Evolutionary conservation across 192 early-diverging fungal genomes (phyloP).

Genomic region (Backusella tarrabulga): DNA sequence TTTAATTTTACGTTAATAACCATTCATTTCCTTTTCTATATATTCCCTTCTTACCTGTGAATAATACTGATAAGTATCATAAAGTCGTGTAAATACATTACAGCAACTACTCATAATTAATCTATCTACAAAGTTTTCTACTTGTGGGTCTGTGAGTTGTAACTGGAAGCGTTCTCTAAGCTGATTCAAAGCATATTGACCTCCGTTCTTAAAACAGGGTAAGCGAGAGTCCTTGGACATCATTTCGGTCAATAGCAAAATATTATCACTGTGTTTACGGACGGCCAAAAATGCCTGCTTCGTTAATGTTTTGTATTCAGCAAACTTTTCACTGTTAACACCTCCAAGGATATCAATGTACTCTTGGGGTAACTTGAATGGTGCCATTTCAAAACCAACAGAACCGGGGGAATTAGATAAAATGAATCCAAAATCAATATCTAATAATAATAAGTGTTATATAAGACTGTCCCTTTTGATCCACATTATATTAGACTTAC

Average conservation of each 20-base stretch:
- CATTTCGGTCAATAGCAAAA: constrained; percentile 89
- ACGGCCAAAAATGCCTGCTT: constrained; percentile 83
- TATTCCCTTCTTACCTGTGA: constrained; percentile 55
- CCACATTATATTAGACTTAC: constrained; percentile 17
- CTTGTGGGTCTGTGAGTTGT: constrained; percentile 81
- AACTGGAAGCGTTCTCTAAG: constrained; percentile 87
- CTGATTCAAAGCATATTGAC: constrained; percentile 61
- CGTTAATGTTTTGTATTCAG: constrained; percentile 77
- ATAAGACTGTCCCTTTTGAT: neutral
- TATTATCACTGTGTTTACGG: constrained; percentile 84
- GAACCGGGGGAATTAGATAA: constrained; percentile 94
- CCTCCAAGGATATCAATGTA: constrained; percentile 97
- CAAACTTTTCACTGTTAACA: constrained; percentile 77
- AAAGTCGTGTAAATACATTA: constrained; percentile 91
- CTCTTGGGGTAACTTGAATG: constrained; percentile 97
- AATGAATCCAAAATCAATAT: constrained; percentile 99
- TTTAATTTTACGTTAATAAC: no score
- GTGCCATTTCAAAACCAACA: constrained; percentile 97
- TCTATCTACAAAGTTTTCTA: constrained; percentile 81
- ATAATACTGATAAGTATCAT: constrained; percentile 98
- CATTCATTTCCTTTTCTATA: no score
- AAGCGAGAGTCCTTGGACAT: constrained; percentile 83
- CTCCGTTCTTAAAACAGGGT: constrained; percentile 61
- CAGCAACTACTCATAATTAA: constrained; percentile 85
- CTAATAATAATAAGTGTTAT: constrained; percentile 22